Evolutionary conservation across 164 flowering plant species (phyloP), one percentile per base, ranked within the genome.

Genomic region (Tetracentron sinense): DNA sequence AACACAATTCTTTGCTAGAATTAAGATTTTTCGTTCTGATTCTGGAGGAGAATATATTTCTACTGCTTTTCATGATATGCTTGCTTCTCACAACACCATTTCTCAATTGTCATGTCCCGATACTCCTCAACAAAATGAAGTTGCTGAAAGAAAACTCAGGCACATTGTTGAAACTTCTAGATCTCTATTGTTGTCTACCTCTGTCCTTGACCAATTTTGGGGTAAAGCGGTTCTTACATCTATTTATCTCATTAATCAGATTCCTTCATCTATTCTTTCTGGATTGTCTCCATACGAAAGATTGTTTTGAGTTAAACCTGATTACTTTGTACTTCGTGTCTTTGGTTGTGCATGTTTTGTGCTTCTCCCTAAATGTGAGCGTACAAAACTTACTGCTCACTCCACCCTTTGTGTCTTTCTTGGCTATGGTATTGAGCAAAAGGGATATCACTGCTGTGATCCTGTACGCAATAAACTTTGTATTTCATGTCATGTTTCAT

Each of bases 301-400:
- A 0, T 19, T 75, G 0, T 64, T 29, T 22, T 59, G 61, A 6
- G 22, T 0, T 0, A 0, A 15, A 11, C 68, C 70, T 14, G 8
- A 61, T 26, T 72, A 75, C 10, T 21, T 11, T 5, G 1, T 12
- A 12, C 42, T 78, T 31, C 31, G 22, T 19, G 61, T 54, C 15
- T 74, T 69, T 75, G 44, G 72, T 0, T 69, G 67, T 58, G 51
- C 42, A 42, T 66, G 51, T 60, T 73, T 70, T 64, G 54, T 77
- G 42, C 61, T 63, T 56, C 50, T 70, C 0, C 58, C 33, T 1
- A 46, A 52, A 3, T 65, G 64, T 33, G 67, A 70, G 27, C 65
- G 30, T 7, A 57, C 59, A 0, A 68, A 73, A 46, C 54, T 67
- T 7, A 31, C 61, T 29, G 58, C 66, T 26, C 38, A 48, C 8